A percentile compares a stretch with the other conserved stretches of the same genome.
Conservation (phyloP, 2,329 filamentous ascomycete genomes). For the Epichloe sibirici region DNA sequence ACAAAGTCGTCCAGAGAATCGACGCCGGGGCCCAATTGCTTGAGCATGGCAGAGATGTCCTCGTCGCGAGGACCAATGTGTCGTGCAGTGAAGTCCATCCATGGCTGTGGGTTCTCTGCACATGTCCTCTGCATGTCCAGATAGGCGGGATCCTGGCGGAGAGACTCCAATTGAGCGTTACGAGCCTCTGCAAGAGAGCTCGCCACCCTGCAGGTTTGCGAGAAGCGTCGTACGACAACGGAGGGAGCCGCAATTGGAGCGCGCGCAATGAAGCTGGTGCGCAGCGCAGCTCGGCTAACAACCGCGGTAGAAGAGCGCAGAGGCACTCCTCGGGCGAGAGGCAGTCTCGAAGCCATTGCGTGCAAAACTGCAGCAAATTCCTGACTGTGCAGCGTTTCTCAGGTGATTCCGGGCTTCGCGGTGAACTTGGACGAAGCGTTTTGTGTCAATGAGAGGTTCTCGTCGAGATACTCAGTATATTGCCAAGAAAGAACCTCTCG, state of each 20-base stretch:
- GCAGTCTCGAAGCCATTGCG: slow-evolving; percentile 17
- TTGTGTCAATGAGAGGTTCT: background rate
- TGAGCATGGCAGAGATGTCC: slow-evolving; percentile 67
- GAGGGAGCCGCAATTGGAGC: slow-evolving; percentile 3
- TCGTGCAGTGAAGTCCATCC: slow-evolving; percentile 52
- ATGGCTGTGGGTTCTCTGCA: slow-evolving; percentile 11
- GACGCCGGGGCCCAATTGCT: slow-evolving; percentile 61
- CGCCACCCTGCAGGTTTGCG: slow-evolving; percentile 7
- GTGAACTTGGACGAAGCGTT: too few relatives aligned
- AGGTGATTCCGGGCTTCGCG: background rate
- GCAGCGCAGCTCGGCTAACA: slow-evolving; percentile 3
- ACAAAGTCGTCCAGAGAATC: slow-evolving; percentile 72
- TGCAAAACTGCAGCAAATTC: background rate
- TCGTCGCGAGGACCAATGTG: slow-evolving; percentile 75
- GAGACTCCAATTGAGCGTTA: slow-evolving; percentile 6
- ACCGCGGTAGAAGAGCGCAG: slow-evolving; percentile 10
- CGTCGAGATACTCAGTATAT: background rate
- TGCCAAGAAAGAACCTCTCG: background rate
- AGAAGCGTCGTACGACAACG: slow-evolving; percentile 7
- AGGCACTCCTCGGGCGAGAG: slow-evolving; percentile 12
- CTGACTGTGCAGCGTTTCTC: background rate
- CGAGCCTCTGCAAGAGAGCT: slow-evolving; percentile 6
- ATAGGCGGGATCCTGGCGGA: slow-evolving; percentile 13
- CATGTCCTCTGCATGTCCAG: slow-evolving; percentile 12
- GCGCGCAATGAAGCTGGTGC: slow-evolving; percentile 5